A percentile compares a stretch with the other conserved stretches of the same genome.
Evolutionary conservation across 257 asterid species (phyloP).

Genomic region (Nicotiana attenuata): DNA sequence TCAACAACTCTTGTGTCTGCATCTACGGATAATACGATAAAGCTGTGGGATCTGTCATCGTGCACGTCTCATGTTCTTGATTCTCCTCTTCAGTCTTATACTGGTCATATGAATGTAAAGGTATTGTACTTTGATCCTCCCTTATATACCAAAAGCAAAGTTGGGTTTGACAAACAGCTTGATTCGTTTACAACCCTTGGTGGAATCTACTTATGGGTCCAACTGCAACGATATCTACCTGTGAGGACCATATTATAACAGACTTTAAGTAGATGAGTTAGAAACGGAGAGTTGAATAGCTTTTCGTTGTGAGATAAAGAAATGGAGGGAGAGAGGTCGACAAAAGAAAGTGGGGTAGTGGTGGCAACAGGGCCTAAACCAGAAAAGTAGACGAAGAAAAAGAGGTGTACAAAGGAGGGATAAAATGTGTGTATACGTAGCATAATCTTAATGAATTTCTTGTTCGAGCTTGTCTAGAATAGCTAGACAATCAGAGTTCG

Average conservation of each 20-base stretch:
- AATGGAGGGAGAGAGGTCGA: neutral
- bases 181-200: neutral
- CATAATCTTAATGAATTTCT: neutral
- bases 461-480: neutral
- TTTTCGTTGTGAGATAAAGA: neutral
- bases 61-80: conserved; percentile 71
- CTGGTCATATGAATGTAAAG: conserved; percentile 92
- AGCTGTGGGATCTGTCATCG: conserved; percentile 96
- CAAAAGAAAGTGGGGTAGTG: neutral
- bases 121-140: conserved; percentile 28
- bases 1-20: conserved; percentile 94
- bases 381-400: neutral
- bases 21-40: conserved; percentile 85
- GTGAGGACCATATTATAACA: neutral
- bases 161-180: neutral
- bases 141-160: neutral
- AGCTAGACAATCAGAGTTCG: neutral
- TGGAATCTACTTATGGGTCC: neutral
- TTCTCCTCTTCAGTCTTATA: conserved; percentile 81
- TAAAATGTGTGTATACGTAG: neutral
- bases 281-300: neutral
- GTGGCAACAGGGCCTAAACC: neutral
- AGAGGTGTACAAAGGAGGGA: neutral
- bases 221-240: neutral
- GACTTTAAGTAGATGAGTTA: neutral